A percentile compares a stretch with the other conserved stretches of the same genome.
Evolutionary conservation across 2,329 filamentous ascomycete genomes (phyloP).

Genomic region (Albophoma yamanashiensis): DNA sequence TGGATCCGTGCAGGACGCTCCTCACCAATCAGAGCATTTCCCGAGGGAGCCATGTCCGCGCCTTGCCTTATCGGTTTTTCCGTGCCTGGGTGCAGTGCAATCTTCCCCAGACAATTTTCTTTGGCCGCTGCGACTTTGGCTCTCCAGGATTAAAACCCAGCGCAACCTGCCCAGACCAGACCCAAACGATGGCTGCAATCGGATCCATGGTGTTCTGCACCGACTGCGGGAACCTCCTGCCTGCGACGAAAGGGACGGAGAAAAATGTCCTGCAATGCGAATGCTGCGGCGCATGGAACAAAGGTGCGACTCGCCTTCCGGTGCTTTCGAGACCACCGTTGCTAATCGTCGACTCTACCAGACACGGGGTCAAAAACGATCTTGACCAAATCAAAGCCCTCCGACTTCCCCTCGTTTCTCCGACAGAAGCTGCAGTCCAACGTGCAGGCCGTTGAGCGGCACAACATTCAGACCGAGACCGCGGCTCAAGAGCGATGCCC

Average conservation of each 20-base stretch:
- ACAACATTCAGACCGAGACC: conserved; percentile 66
- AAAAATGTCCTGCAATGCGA: conserved; percentile 73
- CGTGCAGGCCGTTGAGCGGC: conserved; percentile 68
- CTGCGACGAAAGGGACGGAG: conserved; percentile 64
- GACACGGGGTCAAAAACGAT: conserved; percentile 69
- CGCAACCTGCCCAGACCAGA: not conserved
- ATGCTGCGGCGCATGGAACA: conserved; percentile 75
- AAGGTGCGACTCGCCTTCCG: conserved; percentile 43
- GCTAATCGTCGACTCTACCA: conserved; percentile 19
- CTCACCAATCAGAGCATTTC: conserved; percentile 9
- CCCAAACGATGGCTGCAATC: conserved; percentile 64
- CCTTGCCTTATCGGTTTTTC: conserved; percentile 19
- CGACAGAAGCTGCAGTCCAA: conserved; percentile 75
- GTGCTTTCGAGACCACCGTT: not conserved
- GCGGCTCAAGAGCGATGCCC: conserved; percentile 59
- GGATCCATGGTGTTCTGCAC: conserved; percentile 88
- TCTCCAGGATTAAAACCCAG: not conserved
- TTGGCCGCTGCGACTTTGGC: not conserved
- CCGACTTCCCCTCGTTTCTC: conserved; percentile 83
- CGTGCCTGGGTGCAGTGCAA: conserved; percentile 6
- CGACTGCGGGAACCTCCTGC: conserved; percentile 83
- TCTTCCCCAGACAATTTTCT: not conserved
- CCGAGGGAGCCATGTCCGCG: conserved; percentile 9
- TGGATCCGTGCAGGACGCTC: not conserved
- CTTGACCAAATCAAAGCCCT: conserved; percentile 74